These are phyloP conservation scores for Parascedosporium putredinis DNA, from an alignment of 2,329 filamentous ascomycete species.

Conservation along the genomic window DNA sequence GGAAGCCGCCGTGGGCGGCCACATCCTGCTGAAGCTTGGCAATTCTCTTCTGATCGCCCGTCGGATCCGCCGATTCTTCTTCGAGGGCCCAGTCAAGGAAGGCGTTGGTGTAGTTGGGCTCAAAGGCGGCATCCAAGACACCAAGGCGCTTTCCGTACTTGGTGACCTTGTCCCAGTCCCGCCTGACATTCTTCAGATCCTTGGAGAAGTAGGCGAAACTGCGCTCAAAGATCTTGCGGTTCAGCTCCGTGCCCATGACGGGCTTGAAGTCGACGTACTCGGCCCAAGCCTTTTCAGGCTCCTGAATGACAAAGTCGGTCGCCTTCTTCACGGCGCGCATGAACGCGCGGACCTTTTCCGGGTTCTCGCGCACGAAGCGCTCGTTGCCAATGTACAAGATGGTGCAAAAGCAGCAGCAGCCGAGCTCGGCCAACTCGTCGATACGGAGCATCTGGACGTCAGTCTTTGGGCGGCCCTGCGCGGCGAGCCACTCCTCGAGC, in stretches of 20 bases:
- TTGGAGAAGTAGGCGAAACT: slow-evolving; percentile 67
- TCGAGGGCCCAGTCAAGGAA: slow-evolving; percentile 58
- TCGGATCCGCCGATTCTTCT: slow-evolving; percentile 54
- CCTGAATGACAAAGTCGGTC: slow-evolving; percentile 59
- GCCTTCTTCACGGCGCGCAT: slow-evolving; percentile 64
- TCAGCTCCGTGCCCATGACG: slow-evolving; percentile 54
- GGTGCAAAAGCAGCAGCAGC: slow-evolving; percentile 76
- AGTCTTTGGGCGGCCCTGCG: slow-evolving; percentile 48
- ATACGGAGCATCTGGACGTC: slow-evolving; percentile 76
- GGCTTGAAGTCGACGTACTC: slow-evolving; percentile 66
- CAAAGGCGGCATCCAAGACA: slow-evolving; percentile 52
- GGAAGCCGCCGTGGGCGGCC: slow-evolving; percentile 54
- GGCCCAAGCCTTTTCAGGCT: slow-evolving; percentile 52
- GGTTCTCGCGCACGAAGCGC: slow-evolving; percentile 53
- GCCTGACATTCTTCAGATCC: slow-evolving; percentile 62
- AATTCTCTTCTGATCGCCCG: slow-evolving; percentile 67
- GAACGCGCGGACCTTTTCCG: slow-evolving; percentile 56
- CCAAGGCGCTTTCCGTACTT: slow-evolving; percentile 64
- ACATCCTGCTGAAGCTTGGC: slow-evolving; percentile 57
- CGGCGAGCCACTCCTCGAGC: slow-evolving; percentile 62
- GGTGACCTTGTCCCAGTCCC: slow-evolving; percentile 72
- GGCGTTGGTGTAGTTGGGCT: slow-evolving; percentile 65
- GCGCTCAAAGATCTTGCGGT: slow-evolving; percentile 71
- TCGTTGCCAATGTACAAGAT: slow-evolving; percentile 77
- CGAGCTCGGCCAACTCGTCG: slow-evolving; percentile 67